Evolutionary conservation across 2,329 filamentous ascomycete genomes (phyloP), one percentile per base, ranked within the genome.

Genomic region (Aspergillus brunneoviolaceus): DNA sequence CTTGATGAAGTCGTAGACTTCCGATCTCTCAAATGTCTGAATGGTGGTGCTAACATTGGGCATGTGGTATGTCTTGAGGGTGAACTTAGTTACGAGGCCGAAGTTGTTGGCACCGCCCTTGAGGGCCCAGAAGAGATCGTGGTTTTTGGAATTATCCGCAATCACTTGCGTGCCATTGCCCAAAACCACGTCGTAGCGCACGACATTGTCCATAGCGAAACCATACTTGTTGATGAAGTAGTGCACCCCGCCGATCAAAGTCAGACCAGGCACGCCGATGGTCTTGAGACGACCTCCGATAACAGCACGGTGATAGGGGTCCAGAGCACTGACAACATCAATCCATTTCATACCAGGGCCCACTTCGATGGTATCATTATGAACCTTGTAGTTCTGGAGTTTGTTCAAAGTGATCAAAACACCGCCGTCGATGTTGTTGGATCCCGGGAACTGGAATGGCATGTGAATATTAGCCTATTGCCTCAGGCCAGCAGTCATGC

Each of bases 221-320:
- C 75, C 75, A 51, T 71, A 65, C 25, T 70, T 69, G 54, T 69
- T 69, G 50, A 66, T 69, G 55, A 73, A 74, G 39, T 71, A 74
- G 19, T 70, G 69, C 21, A 73, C 60, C 4, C 75, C 74, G 42
- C 76, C 75, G 42, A 76, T 75, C 1, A 77, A 62, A 2, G 68
- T 66, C 1, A 76, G 65, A 4, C 76, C 76, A 0, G 69, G 71
- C 3, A 78, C 72, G 3, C 75, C 76, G 35, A 78, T 75, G 2
- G 62, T 66, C 23, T 70, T 69, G 7, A 69, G 60, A 6, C 76
- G 69, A 7, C 74, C 76, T 5, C 76, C 76, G 12, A 72, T 63
- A 7, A 67, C 66, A 19, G 63, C 52, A 1, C 71, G 69, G 5
- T 63, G 66, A 16, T 69, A 57, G 1, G 67, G 63, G 2, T 68